phyloP scores from a whole-genome alignment of 2,329 filamentous ascomycete species.

The Penicillium sp. region DNA sequence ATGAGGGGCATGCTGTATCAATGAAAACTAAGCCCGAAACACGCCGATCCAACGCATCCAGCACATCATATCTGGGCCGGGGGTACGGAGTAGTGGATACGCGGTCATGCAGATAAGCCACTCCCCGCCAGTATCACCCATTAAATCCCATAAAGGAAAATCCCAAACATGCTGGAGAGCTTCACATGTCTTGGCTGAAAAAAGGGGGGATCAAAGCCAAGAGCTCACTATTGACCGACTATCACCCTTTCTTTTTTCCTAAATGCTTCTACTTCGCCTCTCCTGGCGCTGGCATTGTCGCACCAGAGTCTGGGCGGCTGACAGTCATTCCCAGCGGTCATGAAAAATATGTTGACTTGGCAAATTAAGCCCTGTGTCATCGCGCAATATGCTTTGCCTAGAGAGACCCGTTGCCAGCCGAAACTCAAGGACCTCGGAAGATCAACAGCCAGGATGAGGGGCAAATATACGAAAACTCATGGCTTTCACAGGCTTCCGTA shows the following conservation, averaged over 20 bases:
- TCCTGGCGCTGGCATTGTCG: slow-evolving; percentile 24
- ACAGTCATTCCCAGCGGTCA: slow-evolving; percentile 13
- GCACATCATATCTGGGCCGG: slow-evolving; percentile 18
- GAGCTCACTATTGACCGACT: slow-evolving; percentile 28
- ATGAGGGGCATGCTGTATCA: slow-evolving; percentile 25
- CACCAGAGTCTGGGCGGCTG: slow-evolving; percentile 8
- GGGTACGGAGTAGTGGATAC: slow-evolving; percentile 15
- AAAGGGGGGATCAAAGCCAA: slow-evolving; percentile 20
- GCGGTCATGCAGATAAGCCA: slow-evolving; percentile 17
- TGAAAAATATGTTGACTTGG: slow-evolving; percentile 16
- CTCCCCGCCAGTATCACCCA: slow-evolving; percentile 20
- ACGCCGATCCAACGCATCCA: slow-evolving; percentile 24
- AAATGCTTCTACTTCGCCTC: slow-evolving; percentile 22
- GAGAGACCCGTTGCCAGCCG: slow-evolving; percentile 25
- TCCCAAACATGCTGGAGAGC: slow-evolving; percentile 15
- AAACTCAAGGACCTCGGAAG: slow-evolving; percentile 29
- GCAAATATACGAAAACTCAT: slow-evolving; percentile 16
- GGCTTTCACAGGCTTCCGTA: slow-evolving; percentile 15
- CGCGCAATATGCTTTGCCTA: slow-evolving; percentile 14
- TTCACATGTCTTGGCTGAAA: slow-evolving; percentile 30
- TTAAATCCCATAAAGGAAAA: slow-evolving; percentile 11
- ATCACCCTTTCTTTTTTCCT: slow-evolving; percentile 15
- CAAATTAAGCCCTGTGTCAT: slow-evolving; percentile 9
- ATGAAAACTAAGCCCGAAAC: slow-evolving; percentile 15
- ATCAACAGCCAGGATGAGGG: slow-evolving; percentile 29